These are phyloP conservation scores for Sphagnum magellanicum DNA, from an alignment of 228 moss, liverwort and hornwort species.

Conservation along the genomic window DNA sequence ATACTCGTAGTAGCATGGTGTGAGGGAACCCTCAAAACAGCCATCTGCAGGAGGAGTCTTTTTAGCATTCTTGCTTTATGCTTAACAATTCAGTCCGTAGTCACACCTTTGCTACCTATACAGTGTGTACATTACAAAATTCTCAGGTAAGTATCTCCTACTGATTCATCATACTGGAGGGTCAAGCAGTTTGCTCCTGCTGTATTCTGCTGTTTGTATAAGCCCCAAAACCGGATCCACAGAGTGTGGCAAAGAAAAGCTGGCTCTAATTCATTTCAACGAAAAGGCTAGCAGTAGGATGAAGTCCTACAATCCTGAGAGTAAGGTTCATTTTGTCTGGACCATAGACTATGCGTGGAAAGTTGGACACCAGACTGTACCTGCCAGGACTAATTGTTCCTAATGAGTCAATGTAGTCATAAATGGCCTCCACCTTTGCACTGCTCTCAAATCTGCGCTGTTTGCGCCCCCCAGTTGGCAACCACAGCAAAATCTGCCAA, in stretches of 20 bases:
- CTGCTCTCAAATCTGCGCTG: slow-evolving; percentile 74
- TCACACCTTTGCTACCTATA: too few species aligned
- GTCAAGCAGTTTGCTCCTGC: not conserved
- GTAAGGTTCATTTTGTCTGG: slow-evolving; percentile 68
- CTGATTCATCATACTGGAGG: not conserved
- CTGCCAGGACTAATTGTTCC: slow-evolving; percentile 63
- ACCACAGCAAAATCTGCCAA: slow-evolving; percentile 74
- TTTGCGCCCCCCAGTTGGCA: slow-evolving; percentile 95
- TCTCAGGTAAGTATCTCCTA: not conserved
- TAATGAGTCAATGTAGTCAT: slow-evolving; percentile 91
- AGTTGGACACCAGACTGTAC: slow-evolving; percentile 88
- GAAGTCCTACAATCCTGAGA: slow-evolving; percentile 76
- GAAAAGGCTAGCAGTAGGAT: slow-evolving; percentile 93
- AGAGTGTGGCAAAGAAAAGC: not conserved
- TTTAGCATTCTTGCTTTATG: too few species aligned
- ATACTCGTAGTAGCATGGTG: too few species aligned
- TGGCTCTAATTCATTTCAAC: slow-evolving; percentile 24
- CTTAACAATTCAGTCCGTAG: too few species aligned
- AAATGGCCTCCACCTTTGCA: slow-evolving; percentile 66
- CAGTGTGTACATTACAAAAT: too few species aligned
- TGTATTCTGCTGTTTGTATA: not conserved
- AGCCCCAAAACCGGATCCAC: not conserved
- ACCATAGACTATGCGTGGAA: slow-evolving; percentile 89
- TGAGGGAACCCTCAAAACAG: too few species aligned
- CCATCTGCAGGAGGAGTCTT: too few species aligned